Evolutionary conservation across 352 stramenopile species (phyloP).

Genomic region (Phytophthora kernoviae): DNA sequence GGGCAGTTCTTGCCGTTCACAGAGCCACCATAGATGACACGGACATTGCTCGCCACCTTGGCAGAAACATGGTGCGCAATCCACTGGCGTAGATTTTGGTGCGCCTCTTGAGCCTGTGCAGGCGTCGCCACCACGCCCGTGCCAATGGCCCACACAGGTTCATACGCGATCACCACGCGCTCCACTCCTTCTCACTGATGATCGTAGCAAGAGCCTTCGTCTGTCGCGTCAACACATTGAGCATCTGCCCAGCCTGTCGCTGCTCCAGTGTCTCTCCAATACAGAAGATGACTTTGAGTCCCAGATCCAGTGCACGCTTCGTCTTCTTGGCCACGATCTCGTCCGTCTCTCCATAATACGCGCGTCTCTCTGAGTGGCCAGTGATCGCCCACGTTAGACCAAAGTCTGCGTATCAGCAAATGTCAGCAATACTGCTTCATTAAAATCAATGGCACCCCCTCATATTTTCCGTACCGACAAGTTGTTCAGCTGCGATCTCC

Average conservation of each 20-base stretch:
- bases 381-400: slow-evolving; percentile 84
- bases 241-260: slow-evolving; percentile 87
- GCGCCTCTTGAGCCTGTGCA: slow-evolving; percentile 93
- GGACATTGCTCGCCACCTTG: slow-evolving; percentile 68
- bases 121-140: slow-evolving; percentile 96
- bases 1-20: slow-evolving; percentile 91
- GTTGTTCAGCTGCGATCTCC: slow-evolving; percentile 91
- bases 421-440: neutral
- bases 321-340: slow-evolving; percentile 95
- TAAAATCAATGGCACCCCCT: neutral
- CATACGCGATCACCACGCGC: slow-evolving; percentile 95
- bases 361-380: slow-evolving; percentile 93
- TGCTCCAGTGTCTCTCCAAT: slow-evolving; percentile 96
- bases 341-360: slow-evolving; percentile 93
- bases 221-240: slow-evolving; percentile 95
- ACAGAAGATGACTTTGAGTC: slow-evolving; percentile 95
- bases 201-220: slow-evolving; percentile 91
- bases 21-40: slow-evolving; percentile 94
- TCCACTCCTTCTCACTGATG: slow-evolving; percentile 81
- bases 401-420: slow-evolving; percentile 43
- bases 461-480: slow-evolving; percentile 44
- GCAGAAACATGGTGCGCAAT: slow-evolving; percentile 71
- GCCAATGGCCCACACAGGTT: slow-evolving; percentile 98
- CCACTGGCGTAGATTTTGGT: slow-evolving; percentile 87
- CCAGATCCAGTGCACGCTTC: slow-evolving; percentile 88